Evolutionary conservation across 2,329 filamentous ascomycete species (phyloP), one percentile per base, ranked within the genome.

Genomic region (Ceratocystis cubensis): DNA sequence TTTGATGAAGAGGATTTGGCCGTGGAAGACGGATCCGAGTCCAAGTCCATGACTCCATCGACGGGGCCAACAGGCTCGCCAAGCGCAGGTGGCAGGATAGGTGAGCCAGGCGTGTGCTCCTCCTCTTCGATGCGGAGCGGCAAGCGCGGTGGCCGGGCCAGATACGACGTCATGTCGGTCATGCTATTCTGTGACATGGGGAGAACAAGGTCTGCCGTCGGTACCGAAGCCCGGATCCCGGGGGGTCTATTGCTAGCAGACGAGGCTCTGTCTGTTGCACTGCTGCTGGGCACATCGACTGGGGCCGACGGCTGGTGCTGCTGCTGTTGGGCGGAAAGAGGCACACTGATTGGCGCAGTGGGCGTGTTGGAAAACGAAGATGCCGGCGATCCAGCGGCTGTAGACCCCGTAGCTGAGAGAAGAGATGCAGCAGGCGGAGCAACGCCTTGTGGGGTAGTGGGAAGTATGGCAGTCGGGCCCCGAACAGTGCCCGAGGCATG

Each of bases 71-170:
- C 56, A 5, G 65, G 61, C 30, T 70, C 69, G 15, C 63, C 63
- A 63, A 74, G 75, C 33, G 86, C 81, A 1, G 91, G 83, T 5
- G 88, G 85, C 69, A 93, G 84, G 70, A 96, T 93, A 65, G 93
- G 93, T 57, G 92, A 96, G 30, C 92, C 92, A 1, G 93, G 93
- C 0, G 88, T 91, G 71, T 94, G 87, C 15, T 89, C 83, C 74
- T 96, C 91, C 78, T 96, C 90, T 72, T 95, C 91, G 72, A 97
- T 96, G 65, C 93, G 92, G 68, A 97, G 83, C 67, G 93, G 93
- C 72, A 97, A 80, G 69, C 93, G 88, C 63, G 93, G 93, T 59
- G 93, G 93, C n/a, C 88, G 82, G 67, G 81, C 79, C 72, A 83
- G 76, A 72, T 86, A 87, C 57, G 81, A 81, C 56, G 81, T 80